phyloP scores from a whole-genome alignment of 495 filamentous ascomycete genomes.

The Glutinoglossum americanum region DNA sequence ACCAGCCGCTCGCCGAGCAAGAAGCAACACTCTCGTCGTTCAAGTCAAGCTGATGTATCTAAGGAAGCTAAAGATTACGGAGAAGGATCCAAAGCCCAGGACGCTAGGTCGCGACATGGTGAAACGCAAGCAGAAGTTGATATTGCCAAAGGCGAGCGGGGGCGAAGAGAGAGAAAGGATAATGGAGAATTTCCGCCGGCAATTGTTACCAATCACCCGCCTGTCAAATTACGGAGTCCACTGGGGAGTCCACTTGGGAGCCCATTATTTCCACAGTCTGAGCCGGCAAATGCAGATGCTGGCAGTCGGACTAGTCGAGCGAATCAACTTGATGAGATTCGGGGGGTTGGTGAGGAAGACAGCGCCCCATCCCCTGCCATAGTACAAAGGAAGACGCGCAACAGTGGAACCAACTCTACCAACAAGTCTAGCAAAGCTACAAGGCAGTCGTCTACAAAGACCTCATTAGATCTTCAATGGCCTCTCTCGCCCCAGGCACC shows the following conservation, averaged over 20 bases:
- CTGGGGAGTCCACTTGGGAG: neutral
- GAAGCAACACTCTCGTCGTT: neutral
- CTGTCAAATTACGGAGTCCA: neutral
- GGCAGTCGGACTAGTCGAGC: neutral
- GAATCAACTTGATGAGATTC: neutral
- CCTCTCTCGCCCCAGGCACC: neutral
- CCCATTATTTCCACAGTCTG: neutral
- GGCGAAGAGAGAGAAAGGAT: slow-evolving; percentile 1
- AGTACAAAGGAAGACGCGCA: neutral
- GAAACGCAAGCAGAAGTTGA: neutral
- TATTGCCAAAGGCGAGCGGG: neutral
- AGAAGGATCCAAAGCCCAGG: neutral
- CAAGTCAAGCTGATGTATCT: neutral
- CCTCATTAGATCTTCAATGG: slow-evolving; percentile 1
- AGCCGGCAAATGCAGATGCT: neutral
- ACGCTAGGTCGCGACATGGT: neutral
- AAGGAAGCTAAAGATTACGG: neutral
- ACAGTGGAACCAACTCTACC: neutral
- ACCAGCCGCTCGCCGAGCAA: neutral
- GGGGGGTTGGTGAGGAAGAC: slow-evolving; percentile 1
- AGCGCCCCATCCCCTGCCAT: slow-evolving; percentile 3
- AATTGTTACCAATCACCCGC: neutral
- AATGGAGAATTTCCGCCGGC: neutral
- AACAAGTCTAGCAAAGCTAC: neutral
- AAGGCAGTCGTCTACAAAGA: neutral